Evolutionary conservation across 108 stramenopile genomes (phyloP).

Genomic region (Ochromonas danica): DNA sequence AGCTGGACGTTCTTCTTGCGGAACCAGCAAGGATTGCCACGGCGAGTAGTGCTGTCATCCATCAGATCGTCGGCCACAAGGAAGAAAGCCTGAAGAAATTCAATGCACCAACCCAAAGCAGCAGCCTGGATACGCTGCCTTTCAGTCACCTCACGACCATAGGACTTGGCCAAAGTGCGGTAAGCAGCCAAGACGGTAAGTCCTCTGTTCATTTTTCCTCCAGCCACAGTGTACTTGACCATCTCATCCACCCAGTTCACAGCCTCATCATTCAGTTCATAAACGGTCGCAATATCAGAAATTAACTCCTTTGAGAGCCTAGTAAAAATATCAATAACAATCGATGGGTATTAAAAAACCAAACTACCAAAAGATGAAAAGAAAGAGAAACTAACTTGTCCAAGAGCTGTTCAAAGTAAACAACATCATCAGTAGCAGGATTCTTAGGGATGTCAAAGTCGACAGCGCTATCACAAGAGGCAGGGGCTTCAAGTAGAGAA

Average conservation of each 20-base stretch:
- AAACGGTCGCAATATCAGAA: constrained; percentile 38
- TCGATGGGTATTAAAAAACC: too few species aligned
- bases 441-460: not conserved
- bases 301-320: constrained; percentile 6
- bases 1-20: constrained; percentile 60
- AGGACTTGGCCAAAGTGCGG: constrained; percentile 45
- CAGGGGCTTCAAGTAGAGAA: constrained; percentile 17
- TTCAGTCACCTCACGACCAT: constrained; percentile 6
- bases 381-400: not conserved
- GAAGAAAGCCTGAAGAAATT: constrained; percentile 95
- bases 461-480: not conserved
- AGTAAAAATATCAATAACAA: not conserved
- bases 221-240: constrained; percentile 85
- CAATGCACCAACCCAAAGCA: constrained; percentile 89
- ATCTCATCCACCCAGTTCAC: constrained; percentile 62
- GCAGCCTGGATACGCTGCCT: constrained; percentile 44
- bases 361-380: not conserved
- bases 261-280: constrained; percentile 65
- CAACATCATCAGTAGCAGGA: constrained; percentile 5
- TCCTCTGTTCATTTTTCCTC: constrained; percentile 91
- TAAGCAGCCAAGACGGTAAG: constrained; percentile 71
- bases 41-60: constrained; percentile 92
- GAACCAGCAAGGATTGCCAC: constrained; percentile 94
- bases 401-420: constrained; percentile 4
- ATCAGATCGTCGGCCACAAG: constrained; percentile 98